Conservation (phyloP, 2,329 filamentous ascomycete genomes). For the Colletotrichum sp. region DNA sequence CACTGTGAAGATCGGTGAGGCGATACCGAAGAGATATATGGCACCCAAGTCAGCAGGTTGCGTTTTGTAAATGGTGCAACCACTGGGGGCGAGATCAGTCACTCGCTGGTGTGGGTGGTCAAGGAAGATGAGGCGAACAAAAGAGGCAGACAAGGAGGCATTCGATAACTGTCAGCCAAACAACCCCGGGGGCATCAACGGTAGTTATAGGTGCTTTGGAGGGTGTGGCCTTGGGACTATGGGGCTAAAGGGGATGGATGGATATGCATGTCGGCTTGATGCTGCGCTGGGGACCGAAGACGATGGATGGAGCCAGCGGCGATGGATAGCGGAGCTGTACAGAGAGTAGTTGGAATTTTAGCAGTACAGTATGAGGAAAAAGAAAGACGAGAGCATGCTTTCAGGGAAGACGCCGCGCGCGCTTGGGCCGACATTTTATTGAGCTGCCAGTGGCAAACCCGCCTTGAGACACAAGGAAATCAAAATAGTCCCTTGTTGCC, state of each 20-base stretch:
- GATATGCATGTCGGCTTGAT: conserved; percentile 21
- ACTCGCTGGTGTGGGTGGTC: conserved; percentile 28
- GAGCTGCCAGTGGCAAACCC: conserved; percentile 16
- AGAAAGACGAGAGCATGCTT: conserved; percentile 18
- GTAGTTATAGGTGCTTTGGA: conserved; percentile 22
- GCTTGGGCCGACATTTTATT: conserved; percentile 22
- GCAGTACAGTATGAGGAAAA: conserved; percentile 20
- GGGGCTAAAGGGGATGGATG: conserved; percentile 15
- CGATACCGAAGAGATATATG: conserved; percentile 44
- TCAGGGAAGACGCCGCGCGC: conserved; percentile 7
- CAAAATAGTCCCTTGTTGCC: conserved; percentile 24
- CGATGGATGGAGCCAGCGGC: conserved; percentile 5
- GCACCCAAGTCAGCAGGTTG: conserved; percentile 23
- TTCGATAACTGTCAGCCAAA: conserved; percentile 9
- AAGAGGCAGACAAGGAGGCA: conserved; percentile 24
- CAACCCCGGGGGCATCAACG: conserved; percentile 13
- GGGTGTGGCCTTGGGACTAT: not conserved
- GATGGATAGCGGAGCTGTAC: not conserved
- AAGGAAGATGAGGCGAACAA: conserved; percentile 30
- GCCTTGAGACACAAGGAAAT: conserved; percentile 22
- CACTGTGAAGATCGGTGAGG: conserved; percentile 49
- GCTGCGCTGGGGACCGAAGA: conserved; percentile 9
- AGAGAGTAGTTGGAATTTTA: not conserved
- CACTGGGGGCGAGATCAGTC: conserved; percentile 9
- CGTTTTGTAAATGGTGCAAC: conserved; percentile 24